Percentiles rank a stretch among this genome's conserved stretches.
Evolutionary conservation across 2,329 filamentous ascomycete species (phyloP).

Genomic region (Epichloe aotearoae): DNA sequence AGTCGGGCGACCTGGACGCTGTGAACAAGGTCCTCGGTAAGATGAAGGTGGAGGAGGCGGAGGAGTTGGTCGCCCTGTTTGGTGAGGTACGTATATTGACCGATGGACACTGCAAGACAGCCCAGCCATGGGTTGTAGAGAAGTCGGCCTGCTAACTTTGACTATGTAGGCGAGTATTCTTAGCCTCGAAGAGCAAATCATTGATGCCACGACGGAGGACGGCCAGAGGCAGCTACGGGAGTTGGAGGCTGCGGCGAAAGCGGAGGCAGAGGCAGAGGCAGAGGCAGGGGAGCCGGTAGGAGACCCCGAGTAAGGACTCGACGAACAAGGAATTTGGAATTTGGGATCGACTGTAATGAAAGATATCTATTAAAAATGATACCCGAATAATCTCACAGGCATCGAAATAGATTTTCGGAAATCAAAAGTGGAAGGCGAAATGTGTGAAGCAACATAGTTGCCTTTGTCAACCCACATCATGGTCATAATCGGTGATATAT

Average conservation of each 20-base stretch:
- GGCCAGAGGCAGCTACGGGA: slow-evolving; percentile 66
- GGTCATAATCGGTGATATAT: too few species aligned
- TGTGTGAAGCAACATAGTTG: too few species aligned
- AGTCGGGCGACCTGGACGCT: slow-evolving; percentile 71
- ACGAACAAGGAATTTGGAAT: background rate
- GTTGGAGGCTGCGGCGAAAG: slow-evolving; percentile 42
- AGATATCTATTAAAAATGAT: too few species aligned
- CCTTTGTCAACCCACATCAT: too few species aligned
- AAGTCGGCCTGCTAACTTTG: background rate
- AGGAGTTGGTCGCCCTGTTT: slow-evolving; percentile 69
- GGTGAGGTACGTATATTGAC: slow-evolving; percentile 42
- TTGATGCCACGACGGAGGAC: slow-evolving; percentile 86
- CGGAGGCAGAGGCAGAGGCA: slow-evolving; percentile 9
- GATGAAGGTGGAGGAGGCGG: slow-evolving; percentile 80
- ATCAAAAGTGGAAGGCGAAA: too few species aligned
- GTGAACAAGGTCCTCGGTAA: slow-evolving; percentile 52
- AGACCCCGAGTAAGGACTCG: slow-evolving; percentile 3
- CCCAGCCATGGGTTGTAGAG: background rate
- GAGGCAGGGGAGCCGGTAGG: background rate
- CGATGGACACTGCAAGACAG: background rate
- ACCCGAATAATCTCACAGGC: too few species aligned
- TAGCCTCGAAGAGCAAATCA: slow-evolving; percentile 82
- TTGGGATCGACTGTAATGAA: background rate
- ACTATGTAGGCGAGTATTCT: slow-evolving; percentile 59
- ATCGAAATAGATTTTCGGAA: too few species aligned